These are phyloP conservation scores for Aspergillus jensenii DNA, from an alignment of 2,329 filamentous ascomycete genomes.

Conservation along the genomic window DNA sequence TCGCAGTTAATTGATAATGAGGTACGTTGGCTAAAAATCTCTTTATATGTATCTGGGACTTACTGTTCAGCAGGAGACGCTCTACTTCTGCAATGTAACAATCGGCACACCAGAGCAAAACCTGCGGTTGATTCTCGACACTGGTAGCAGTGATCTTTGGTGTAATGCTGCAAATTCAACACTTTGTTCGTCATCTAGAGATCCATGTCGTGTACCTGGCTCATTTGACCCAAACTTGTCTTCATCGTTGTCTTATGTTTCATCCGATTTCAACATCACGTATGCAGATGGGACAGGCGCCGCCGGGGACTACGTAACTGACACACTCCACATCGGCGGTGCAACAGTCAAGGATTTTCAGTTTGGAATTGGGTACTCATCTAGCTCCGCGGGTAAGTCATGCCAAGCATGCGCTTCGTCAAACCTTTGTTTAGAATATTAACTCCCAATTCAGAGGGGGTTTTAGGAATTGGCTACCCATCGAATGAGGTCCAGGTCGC, in stretches of 20 bases:
- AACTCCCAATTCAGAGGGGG: constrained; percentile 56
- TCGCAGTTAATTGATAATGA: constrained; percentile 55
- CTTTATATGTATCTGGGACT: background rate
- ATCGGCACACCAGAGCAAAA: constrained; percentile 58
- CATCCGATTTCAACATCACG: constrained; percentile 78
- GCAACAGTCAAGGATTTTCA: constrained; percentile 52
- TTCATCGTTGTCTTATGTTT: constrained; percentile 72
- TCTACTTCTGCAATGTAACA: constrained; percentile 60
- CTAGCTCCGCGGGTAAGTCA: constrained; percentile 46
- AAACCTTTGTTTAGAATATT: background rate
- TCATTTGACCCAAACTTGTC: constrained; percentile 60
- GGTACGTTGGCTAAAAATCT: constrained; percentile 25
- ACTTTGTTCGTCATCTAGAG: constrained; percentile 43
- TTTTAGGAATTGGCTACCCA: constrained; percentile 81
- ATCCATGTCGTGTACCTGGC: constrained; percentile 50
- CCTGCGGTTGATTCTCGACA: constrained; percentile 60
- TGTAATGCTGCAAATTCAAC: constrained; percentile 53
- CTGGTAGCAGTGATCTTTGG: constrained; percentile 64
- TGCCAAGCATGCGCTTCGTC: background rate
- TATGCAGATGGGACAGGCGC: constrained; percentile 82
- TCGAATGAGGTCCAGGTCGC: constrained; percentile 66
- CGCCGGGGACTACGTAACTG: constrained; percentile 74
- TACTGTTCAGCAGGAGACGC: constrained; percentile 43
- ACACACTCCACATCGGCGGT: constrained; percentile 62
- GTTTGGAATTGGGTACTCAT: constrained; percentile 60